Evolutionary conservation across 1,284 basidiomycete species (phyloP).

Genomic region (Stereum hirsutum): DNA sequence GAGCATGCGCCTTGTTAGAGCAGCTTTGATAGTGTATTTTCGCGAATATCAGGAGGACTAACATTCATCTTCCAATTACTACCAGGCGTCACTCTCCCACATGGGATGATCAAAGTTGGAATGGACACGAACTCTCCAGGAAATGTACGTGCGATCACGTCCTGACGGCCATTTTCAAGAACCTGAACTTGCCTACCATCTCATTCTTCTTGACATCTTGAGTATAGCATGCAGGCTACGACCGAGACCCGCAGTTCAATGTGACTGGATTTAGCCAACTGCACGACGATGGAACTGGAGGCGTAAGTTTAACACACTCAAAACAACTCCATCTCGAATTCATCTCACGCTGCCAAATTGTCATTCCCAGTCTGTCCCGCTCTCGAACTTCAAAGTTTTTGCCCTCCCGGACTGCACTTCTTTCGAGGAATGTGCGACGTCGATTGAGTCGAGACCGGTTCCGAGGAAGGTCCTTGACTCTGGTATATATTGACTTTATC

Average conservation of each 20-base stretch:
- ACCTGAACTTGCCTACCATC: too few species aligned
- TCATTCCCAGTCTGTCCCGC: conserved; percentile 34
- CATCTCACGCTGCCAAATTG: not conserved
- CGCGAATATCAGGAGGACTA: too few species aligned
- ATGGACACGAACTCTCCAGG: conserved; percentile 58
- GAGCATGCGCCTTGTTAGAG: too few species aligned
- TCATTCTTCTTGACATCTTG: not conserved
- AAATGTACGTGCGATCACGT: not conserved
- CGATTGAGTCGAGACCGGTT: conserved; percentile 33
- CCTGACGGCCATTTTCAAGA: too few species aligned
- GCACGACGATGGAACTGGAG: conserved; percentile 54
- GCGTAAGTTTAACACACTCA: conserved; percentile 23
- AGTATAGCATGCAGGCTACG: conserved; percentile 51
- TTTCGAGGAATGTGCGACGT: conserved; percentile 41
- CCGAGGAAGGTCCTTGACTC: conserved; percentile 32
- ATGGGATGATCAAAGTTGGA: conserved; percentile 57
- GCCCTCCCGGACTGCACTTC: conserved; percentile 38
- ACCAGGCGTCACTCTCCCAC: conserved; percentile 51
- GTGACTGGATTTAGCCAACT: conserved; percentile 54
- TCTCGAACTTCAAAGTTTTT: conserved; percentile 56
- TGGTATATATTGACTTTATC: conserved; percentile 23
- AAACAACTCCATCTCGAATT: not conserved
- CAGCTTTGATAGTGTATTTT: too few species aligned
- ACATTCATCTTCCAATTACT: not conserved
- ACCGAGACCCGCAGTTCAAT: conserved; percentile 32